These are phyloP conservation scores for Heimioporus sp. DNA, from an alignment of 768 basidiomycete genomes.

Conservation along the genomic window DNA sequence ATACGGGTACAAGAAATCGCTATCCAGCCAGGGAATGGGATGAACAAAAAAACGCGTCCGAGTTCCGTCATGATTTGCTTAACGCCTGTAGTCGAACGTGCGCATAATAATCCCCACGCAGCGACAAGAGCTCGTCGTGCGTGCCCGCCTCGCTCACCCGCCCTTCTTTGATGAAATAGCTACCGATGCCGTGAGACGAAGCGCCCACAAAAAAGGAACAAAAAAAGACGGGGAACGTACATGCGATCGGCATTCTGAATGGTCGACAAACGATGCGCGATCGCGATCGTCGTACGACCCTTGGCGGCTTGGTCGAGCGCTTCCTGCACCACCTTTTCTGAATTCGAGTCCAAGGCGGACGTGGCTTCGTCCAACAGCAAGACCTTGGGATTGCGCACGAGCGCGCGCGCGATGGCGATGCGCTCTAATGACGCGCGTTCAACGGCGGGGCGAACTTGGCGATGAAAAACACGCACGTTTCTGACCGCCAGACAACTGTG, in stretches of 20 bases:
- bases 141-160: slow-evolving; percentile 82
- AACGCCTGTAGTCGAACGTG: slow-evolving; percentile 83
- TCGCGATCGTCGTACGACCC: slow-evolving; percentile 92
- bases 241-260: slow-evolving; percentile 92
- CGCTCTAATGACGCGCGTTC: slow-evolving; percentile 40
- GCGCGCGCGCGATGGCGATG: slow-evolving; percentile 85
- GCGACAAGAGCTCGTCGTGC: slow-evolving; percentile 74
- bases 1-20: no score
- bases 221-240: slow-evolving; percentile 39
- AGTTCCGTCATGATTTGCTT: slow-evolving; percentile 32
- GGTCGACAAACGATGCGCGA: slow-evolving; percentile 91
- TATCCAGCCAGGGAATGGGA: no score
- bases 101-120: slow-evolving; percentile 75
- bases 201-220: neutral
- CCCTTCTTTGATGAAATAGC: slow-evolving; percentile 89
- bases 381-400: slow-evolving; percentile 87
- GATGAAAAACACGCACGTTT: slow-evolving; percentile 52
- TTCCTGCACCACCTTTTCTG: slow-evolving; percentile 92
- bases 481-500: slow-evolving; percentile 86
- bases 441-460: neutral
- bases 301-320: slow-evolving; percentile 91
- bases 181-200: slow-evolving; percentile 22
- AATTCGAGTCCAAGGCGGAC: slow-evolving; percentile 86
- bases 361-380: slow-evolving; percentile 88
- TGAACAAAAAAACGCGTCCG: no score